Evolutionary conservation across 2,329 filamentous ascomycete genomes (phyloP).

Genomic region (Gremmenia infestans): DNA sequence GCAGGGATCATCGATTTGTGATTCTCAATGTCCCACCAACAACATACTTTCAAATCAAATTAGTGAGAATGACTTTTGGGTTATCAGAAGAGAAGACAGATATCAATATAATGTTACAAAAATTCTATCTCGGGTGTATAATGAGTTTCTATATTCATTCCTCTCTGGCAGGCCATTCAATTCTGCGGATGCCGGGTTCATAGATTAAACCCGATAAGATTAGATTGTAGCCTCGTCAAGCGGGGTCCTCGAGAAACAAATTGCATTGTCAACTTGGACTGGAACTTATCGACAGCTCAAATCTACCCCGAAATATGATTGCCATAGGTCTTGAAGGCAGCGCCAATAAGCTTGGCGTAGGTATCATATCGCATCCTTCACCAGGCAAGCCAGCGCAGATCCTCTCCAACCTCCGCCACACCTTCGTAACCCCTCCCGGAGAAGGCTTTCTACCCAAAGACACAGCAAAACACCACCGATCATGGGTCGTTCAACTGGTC

Average conservation of each 20-base stretch:
- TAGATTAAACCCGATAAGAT: no score
- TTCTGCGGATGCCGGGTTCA: no score
- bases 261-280: no score
- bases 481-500: slow-evolving; percentile 77
- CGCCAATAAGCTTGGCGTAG: slow-evolving; percentile 95
- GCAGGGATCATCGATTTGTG: no score
- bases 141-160: no score
- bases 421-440: slow-evolving; percentile 85
- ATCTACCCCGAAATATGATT: slow-evolving; percentile 44
- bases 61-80: no score
- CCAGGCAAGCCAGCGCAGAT: slow-evolving; percentile 52
- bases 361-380: slow-evolving; percentile 75
- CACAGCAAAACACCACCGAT: slow-evolving; percentile 85
- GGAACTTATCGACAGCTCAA: not conserved
- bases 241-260: not conserved
- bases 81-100: no score
- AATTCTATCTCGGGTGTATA: no score
- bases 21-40: no score
- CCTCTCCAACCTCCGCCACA: slow-evolving; percentile 91
- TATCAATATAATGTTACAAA: no score
- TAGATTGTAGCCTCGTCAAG: not conserved
- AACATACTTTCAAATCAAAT: no score
- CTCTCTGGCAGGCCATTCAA: no score
- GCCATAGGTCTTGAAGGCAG: slow-evolving; percentile 81
- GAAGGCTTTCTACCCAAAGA: slow-evolving; percentile 96